Percentiles rank a stretch among this genome's conserved stretches.
These are phyloP conservation scores for Larix kaempferi DNA, from an alignment of 75 land plant species.

Conservation along the genomic window DNA sequence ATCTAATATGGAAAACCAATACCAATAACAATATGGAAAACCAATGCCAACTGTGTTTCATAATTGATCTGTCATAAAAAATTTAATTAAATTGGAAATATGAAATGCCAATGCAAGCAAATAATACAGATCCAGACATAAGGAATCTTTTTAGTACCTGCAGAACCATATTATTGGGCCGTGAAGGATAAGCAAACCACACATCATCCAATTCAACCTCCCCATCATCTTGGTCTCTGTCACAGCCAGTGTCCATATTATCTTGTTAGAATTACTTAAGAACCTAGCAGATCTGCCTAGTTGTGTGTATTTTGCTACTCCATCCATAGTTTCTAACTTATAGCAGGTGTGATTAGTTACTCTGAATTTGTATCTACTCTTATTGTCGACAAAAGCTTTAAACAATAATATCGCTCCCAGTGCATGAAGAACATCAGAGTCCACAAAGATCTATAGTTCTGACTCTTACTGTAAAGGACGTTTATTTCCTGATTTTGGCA, in stretches of 20 bases:
- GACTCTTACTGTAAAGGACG: constrained; percentile 69
- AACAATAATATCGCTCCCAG: background rate
- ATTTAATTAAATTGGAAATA: background rate
- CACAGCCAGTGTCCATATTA: constrained; percentile 3
- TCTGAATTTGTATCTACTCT: background rate
- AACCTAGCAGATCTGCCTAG: background rate
- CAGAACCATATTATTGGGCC: constrained; percentile 87
- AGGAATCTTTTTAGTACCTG: constrained; percentile 54
- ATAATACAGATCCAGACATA: background rate
- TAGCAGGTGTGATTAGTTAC: background rate
- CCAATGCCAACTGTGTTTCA: background rate
- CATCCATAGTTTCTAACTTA: background rate
- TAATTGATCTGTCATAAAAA: background rate
- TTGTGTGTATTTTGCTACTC: background rate
- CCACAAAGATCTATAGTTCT: background rate
- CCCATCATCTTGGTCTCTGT: constrained; percentile 66
- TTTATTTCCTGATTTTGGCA: constrained; percentile 72
- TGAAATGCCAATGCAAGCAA: background rate
- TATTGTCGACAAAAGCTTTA: background rate
- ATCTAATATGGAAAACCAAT: background rate
- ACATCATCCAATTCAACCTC: constrained; percentile 91
- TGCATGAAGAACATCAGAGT: background rate
- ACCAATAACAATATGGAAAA: background rate
- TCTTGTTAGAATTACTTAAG: background rate
- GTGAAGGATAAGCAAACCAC: constrained; percentile 99